These are phyloP conservation scores for Rubia tinctorum DNA, from an alignment of 305 asterid species.

Conservation along the genomic window DNA sequence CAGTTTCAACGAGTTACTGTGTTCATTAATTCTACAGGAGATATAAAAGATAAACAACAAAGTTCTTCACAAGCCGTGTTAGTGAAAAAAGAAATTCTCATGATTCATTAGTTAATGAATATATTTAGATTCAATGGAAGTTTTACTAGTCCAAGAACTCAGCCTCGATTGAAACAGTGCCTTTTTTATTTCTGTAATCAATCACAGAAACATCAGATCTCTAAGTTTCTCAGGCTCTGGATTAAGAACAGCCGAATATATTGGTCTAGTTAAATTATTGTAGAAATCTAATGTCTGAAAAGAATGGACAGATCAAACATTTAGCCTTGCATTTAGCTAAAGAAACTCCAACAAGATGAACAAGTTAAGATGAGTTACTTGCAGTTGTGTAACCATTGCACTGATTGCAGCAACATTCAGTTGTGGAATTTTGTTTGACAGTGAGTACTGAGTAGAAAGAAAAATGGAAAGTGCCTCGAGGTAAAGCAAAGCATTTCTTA, in stretches of 20 bases:
- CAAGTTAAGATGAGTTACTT: too few relatives aligned
- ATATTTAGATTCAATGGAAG: neutral
- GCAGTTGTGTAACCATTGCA: too few relatives aligned
- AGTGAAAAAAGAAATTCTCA: neutral
- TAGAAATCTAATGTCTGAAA: neutral
- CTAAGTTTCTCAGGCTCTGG: neutral
- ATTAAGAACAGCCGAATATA: neutral
- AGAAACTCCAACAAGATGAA: too few relatives aligned
- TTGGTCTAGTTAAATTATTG: neutral
- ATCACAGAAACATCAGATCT: neutral
- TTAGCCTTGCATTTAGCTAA: too few relatives aligned
- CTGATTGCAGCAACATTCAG: too few relatives aligned
- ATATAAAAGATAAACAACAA: neutral
- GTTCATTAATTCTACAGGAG: neutral
- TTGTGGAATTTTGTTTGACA: too few relatives aligned
- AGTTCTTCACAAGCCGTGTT: neutral
- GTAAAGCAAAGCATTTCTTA: too few relatives aligned
- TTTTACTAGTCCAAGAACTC: neutral
- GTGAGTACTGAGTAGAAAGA: too few relatives aligned
- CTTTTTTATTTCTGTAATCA: neutral
- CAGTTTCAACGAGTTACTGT: too few relatives aligned
- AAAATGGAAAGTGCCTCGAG: too few relatives aligned
- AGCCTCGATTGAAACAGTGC: neutral
- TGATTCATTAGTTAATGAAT: neutral
- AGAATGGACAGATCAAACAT: neutral